Conservation (phyloP, 371 early-diverging fungal species). For the Haplosporangium sp. region DNA sequence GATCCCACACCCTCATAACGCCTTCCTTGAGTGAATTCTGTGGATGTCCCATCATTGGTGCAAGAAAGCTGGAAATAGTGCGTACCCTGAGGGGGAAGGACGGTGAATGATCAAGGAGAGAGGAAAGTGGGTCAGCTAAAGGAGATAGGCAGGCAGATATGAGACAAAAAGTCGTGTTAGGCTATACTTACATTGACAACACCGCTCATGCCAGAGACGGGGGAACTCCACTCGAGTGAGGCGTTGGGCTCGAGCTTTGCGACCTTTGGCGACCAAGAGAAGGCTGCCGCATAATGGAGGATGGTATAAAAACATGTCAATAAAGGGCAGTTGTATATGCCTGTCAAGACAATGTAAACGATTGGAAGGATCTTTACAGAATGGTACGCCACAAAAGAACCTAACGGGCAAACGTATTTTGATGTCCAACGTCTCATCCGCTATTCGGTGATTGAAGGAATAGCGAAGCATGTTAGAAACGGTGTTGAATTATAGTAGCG, state of each 20-base stretch:
- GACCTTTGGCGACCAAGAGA: slow-evolving; percentile 27
- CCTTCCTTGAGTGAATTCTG: slow-evolving; percentile 46
- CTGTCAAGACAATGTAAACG: too few relatives aligned
- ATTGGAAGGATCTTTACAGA: slow-evolving; percentile 24
- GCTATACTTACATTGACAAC: slow-evolving; percentile 19
- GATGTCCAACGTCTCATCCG: slow-evolving; percentile 25
- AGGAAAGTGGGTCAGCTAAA: background rate
- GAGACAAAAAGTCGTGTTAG: background rate
- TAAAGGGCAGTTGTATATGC: background rate
- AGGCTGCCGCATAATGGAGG: slow-evolving; percentile 13
- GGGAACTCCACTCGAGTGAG: slow-evolving; percentile 31
- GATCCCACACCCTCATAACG: slow-evolving; percentile 34
- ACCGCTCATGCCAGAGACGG: slow-evolving; percentile 18
- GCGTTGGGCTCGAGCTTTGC: slow-evolving; percentile 30
- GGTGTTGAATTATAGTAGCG: too few relatives aligned
- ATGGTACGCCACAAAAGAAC: slow-evolving; percentile 44
- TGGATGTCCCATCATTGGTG: slow-evolving; percentile 11
- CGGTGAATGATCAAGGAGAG: background rate
- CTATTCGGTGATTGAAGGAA: background rate
- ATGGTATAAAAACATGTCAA: background rate
- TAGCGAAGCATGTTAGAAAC: background rate
- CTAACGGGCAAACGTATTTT: slow-evolving; percentile 28
- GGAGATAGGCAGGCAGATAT: background rate
- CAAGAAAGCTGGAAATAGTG: slow-evolving; percentile 42
- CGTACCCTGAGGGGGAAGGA: slow-evolving; percentile 22